Evolutionary conservation across 257 asterid species (phyloP), one percentile per base, ranked within the genome.

Genomic region (Gentiana macrophylla): DNA sequence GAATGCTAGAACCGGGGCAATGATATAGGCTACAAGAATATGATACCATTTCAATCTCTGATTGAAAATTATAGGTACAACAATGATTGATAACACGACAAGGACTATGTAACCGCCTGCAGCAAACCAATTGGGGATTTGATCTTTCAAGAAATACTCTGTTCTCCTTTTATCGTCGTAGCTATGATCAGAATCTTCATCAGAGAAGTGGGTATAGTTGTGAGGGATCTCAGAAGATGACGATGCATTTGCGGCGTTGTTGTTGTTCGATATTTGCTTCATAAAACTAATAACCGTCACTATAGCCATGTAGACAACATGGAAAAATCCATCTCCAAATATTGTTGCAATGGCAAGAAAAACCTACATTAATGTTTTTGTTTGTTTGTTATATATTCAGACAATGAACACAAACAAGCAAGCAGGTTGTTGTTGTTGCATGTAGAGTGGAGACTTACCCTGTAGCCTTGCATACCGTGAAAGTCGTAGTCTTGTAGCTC

Each of bases 321-420:
- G 96, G 53, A 59, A 87, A 3, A 87, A 62, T 32, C 96, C 96
- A 34, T 87, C 96, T 1, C 96, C 96, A 33, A 87, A 85, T 75
- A 87, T 87, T 68, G 73, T 71, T 5, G 96, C 73, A 45, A 87
- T 76, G 12, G 94, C 88, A 35, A 86, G 80, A 57, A 86, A 86
- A 12, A 86, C 79, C 84, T 82, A 35, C 45, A 8, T 13, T 5
- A 24, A 24, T 24, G 24, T 24, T 24, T 24, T 4, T 0, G 5
- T 41, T 41, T 5, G 8, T 41, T 41, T 5, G 9, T 4, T 10
- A 4, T 7, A 5, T 4, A 41, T 7, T 41, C 37, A 41, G 46
- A 41, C 46, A 5, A 41, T 4, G 8, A 2, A 41, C 46, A 1
- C 2, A 41, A 41, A 41, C 6, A 7, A 41, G 46, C 9, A 41